These are phyloP conservation scores for Ophiostoma sp. DNA, from an alignment of 2,329 filamentous ascomycete species.

Conservation along the genomic window DNA sequence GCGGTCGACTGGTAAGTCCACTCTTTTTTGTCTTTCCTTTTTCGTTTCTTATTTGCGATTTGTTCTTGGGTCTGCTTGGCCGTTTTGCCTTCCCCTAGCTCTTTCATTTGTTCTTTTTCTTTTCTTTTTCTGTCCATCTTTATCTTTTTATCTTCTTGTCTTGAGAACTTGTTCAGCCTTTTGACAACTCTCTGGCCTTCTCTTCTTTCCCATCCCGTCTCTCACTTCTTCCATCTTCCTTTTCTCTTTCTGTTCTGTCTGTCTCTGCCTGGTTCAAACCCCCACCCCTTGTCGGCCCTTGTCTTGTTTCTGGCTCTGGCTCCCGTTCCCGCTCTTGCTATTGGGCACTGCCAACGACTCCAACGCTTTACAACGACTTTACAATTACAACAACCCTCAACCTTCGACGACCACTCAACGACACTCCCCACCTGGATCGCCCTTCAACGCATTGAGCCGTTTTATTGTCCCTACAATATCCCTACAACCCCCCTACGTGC, in stretches of 20 bases:
- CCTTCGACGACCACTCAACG: neutral
- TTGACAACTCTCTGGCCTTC: neutral
- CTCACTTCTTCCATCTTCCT: neutral
- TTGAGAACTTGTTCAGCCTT: neutral
- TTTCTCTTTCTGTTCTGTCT: neutral
- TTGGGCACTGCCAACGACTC: neutral
- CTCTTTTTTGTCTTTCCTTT: conserved; percentile 25
- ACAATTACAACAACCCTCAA: neutral
- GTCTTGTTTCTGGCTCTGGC: conserved; percentile 7
- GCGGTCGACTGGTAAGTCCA: conserved; percentile 59
- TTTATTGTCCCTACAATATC: conserved; percentile 5
- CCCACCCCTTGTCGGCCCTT: neutral
- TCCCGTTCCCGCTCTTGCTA: neutral
- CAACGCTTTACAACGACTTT: neutral
- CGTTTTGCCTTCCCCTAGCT: conserved; percentile 19
- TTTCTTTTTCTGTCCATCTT: neutral
- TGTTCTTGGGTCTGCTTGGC: neutral
- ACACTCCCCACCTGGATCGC: conserved; percentile 6
- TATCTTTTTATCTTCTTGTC: conserved; percentile 26
- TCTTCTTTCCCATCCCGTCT: neutral
- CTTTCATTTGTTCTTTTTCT: neutral
- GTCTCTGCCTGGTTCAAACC: neutral
- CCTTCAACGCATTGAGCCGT: conserved; percentile 13
- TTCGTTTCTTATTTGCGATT: conserved; percentile 27
- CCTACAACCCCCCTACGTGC: neutral